Conservation (phyloP, 148 eudicot species). For the Cornus controversa region DNA sequence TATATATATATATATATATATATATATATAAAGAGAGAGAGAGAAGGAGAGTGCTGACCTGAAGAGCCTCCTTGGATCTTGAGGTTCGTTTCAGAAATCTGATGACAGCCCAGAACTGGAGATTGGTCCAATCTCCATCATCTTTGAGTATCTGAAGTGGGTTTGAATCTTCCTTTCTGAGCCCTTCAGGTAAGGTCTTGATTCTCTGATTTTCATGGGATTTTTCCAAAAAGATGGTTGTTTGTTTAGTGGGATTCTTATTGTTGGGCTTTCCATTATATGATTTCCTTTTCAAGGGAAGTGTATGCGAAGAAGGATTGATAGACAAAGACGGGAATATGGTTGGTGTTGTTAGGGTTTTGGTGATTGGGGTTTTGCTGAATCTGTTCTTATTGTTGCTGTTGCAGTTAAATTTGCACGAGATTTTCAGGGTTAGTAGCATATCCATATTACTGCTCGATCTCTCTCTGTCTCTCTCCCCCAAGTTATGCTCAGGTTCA, state of each 20-base stretch:
- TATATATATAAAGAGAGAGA: neutral
- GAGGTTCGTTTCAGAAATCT: slow-evolving; percentile 27
- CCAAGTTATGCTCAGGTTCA: neutral
- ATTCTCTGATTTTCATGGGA: neutral
- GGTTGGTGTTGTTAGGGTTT: neutral
- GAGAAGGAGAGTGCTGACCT: slow-evolving; percentile 20
- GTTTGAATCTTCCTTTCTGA: slow-evolving; percentile 20
- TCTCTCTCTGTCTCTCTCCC: neutral
- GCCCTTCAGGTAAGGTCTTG: slow-evolving; percentile 18
- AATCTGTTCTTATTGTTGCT: neutral
- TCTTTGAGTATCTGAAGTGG: slow-evolving; percentile 32
- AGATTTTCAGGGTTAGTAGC: neutral
- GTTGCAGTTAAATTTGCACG: neutral
- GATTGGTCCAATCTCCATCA: slow-evolving; percentile 43
- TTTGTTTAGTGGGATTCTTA: slow-evolving; percentile 2
- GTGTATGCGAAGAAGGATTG: neutral
- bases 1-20: too few relatives aligned
- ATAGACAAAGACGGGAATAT: neutral
- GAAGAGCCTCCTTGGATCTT: slow-evolving; percentile 24
- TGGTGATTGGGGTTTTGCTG: neutral
- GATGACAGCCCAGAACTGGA: slow-evolving; percentile 38
- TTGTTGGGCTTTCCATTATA: neutral
- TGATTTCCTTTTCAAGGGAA: neutral
- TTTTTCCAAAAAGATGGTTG: neutral
- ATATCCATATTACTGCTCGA: neutral